Evolutionary conservation across 2,329 filamentous ascomycete species (phyloP).

Genomic region (Orbilia oligospora): DNA sequence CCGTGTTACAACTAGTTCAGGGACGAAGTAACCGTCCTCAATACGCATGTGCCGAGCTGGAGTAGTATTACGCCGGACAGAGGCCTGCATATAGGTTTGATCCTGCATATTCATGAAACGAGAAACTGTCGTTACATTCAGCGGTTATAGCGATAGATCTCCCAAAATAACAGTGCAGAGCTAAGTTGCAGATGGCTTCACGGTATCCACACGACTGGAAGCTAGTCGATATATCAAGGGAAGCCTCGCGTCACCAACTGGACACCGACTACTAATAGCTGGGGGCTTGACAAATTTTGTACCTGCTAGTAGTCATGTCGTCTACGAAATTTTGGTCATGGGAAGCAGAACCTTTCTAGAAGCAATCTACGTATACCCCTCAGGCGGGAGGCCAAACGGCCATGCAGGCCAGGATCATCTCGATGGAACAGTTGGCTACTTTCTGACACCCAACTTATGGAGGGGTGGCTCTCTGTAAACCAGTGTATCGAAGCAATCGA

Average conservation of each 20-base stretch:
- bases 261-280: background rate
- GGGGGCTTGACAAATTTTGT: background rate
- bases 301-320: background rate
- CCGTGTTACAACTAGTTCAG: conserved; percentile 15
- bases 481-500: background rate
- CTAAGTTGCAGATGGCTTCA: background rate
- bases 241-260: too few relatives aligned
- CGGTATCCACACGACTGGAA: background rate
- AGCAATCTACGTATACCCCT: too few relatives aligned
- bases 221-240: too few relatives aligned
- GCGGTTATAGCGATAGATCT: conserved; percentile 6
- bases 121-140: background rate
- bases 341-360: too few relatives aligned
- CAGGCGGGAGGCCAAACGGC: background rate
- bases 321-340: too few relatives aligned
- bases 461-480: background rate
- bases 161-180: background rate
- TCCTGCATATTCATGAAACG: conserved; percentile 37
- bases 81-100: background rate
- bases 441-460: background rate
- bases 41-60: background rate
- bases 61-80: conserved; percentile 3
- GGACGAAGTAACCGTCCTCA: conserved; percentile 13
- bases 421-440: background rate
- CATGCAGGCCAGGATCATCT: background rate